A percentile compares a stretch with the other conserved stretches of the same genome.
Conservation (phyloP, 495 filamentous ascomycete genomes). For the Letharia columbiana region DNA sequence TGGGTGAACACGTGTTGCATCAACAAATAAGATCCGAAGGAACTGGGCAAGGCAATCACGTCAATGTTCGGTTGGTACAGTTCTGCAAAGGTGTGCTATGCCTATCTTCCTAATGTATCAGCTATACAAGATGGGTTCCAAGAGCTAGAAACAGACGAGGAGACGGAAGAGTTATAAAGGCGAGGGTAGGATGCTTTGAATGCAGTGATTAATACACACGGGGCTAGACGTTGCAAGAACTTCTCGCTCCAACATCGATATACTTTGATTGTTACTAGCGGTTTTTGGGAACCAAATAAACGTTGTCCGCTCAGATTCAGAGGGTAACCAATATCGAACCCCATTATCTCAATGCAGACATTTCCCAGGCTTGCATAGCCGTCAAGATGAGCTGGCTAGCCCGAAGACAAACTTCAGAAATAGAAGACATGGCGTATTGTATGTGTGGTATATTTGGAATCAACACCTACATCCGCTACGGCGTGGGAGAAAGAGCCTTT, state of each 20-base stretch:
- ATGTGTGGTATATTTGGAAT: too few relatives aligned
- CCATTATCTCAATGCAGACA: neutral
- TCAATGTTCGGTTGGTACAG: neutral
- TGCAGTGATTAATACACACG: neutral
- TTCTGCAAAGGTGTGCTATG: neutral
- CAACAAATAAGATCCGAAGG: too few relatives aligned
- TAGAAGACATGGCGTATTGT: too few relatives aligned
- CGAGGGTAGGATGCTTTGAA: too few relatives aligned
- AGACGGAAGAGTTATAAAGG: too few relatives aligned
- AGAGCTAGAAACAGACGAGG: too few relatives aligned
- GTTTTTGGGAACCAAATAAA: neutral
- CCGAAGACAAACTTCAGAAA: too few relatives aligned
- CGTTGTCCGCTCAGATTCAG: neutral
- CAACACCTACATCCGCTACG: too few relatives aligned
- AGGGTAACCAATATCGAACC: neutral
- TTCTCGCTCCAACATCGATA: neutral
- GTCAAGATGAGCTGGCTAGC: neutral
- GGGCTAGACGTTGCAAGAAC: neutral
- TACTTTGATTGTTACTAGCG: neutral
- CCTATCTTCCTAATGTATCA: neutral
- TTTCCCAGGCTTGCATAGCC: neutral
- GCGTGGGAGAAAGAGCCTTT: too few relatives aligned
- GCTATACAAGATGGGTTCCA: too few relatives aligned
- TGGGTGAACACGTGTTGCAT: too few relatives aligned
- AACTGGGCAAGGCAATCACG: neutral